Conservation (phyloP, 2,329 filamentous ascomycete genomes). For the Eurotiales sp. region DNA sequence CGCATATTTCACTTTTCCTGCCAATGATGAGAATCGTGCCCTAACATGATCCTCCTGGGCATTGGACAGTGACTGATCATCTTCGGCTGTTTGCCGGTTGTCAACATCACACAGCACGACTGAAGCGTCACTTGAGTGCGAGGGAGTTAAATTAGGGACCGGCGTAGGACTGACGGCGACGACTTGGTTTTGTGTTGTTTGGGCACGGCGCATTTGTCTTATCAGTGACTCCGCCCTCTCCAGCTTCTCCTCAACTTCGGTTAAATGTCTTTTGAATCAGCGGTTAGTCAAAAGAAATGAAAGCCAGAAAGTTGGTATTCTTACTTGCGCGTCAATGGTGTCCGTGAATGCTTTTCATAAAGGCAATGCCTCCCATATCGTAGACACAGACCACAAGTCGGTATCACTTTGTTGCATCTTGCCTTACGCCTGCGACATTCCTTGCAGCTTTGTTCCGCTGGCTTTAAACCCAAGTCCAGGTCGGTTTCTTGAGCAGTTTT, state of each 20-base stretch:
- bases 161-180: neutral
- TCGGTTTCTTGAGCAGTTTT: neutral
- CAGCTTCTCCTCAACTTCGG: slow-evolving; percentile 1
- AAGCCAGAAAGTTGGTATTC: neutral
- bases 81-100: neutral
- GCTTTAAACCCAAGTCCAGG: neutral
- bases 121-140: neutral
- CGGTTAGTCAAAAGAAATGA: neutral
- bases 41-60: neutral
- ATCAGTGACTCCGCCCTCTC: neutral
- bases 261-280: neutral
- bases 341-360: slow-evolving; percentile 48
- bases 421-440: slow-evolving; percentile 42
- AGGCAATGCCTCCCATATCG: slow-evolving; percentile 46
- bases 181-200: slow-evolving; percentile 1
- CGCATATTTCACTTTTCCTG: slow-evolving; percentile 1
- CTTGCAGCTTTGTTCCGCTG: slow-evolving; percentile 20
- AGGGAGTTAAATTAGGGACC: neutral
- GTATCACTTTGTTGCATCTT: slow-evolving; percentile 36
- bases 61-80: neutral
- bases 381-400: slow-evolving; percentile 39
- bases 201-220: slow-evolving; percentile 1
- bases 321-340: slow-evolving; percentile 47
- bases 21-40: neutral
- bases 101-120: neutral